Evolutionary conservation across 2,329 filamentous ascomycete genomes (phyloP), one percentile per base, ranked within the genome.

Genomic region (Neoscytalidium dimidiatum): DNA sequence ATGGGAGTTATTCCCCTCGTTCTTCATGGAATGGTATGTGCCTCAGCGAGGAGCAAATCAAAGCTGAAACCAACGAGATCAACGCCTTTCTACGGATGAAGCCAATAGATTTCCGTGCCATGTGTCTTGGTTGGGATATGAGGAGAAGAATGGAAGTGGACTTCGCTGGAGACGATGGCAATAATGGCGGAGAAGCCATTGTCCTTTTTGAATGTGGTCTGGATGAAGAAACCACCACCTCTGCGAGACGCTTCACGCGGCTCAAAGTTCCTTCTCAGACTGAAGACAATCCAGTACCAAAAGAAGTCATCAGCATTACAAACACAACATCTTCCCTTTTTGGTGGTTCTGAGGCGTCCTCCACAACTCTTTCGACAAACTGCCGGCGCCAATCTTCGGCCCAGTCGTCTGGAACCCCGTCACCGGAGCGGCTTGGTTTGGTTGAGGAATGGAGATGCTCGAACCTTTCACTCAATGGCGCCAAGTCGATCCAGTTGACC

Each of bases 61-160:
- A 82, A 41, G 88, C 91, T 1, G 93, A 97, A 75, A 92, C 92
- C 1, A 85, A 85, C 56, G 92, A 96, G 75, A 92, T 97, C 62
- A 91, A 96, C 70, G 86, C 84, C 46, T 96, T 91, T 69, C 76
- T 96, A 19, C 82, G 81, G 0, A 88, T 90, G 70, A 89, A 87
- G 69, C 94, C 94, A 3, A 85, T 87, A 44, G 87, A 96, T 70
- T 96, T 96, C 75, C 88, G 89, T 23, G 89, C 88, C 71, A 82
- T 87, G 1, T 98, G 91, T 72, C 81, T 90, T 65, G 90, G 91
- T 2, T 98, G 95, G 94, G 92, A 98, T 72, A 98, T 98, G 94
- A 88, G 88, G 62, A 87, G 93, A 66, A 88, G 83, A 67, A 81
- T 98, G 2, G 90, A 95, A 71, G 92, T 97, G 2, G 95, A 99